Evolutionary conservation across 139 green algal genomes (phyloP).

Genomic region (Trebouxia sp.): DNA sequence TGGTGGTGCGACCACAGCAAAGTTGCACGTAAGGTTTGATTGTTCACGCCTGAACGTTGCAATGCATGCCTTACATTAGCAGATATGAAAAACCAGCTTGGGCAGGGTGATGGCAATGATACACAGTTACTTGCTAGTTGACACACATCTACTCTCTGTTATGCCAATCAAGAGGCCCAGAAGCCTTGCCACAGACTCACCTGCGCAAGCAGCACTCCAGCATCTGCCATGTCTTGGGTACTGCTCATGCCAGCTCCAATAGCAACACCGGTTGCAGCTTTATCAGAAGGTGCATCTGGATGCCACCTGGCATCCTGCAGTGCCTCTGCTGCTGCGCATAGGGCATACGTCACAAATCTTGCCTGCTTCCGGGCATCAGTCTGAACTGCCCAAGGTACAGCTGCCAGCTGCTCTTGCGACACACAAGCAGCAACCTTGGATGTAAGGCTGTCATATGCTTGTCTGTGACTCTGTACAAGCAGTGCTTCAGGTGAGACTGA

Average conservation of each 20-base stretch:
- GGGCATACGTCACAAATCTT: conserved; percentile 60
- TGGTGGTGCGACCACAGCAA: no score
- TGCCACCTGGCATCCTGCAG: conserved; percentile 66
- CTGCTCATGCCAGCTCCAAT: conserved; percentile 91
- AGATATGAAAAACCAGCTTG: no score
- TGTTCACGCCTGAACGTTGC: no score
- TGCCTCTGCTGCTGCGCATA: conserved; percentile 59
- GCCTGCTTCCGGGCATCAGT: conserved; percentile 36
- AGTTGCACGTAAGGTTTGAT: no score
- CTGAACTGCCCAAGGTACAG: conserved; percentile 12
- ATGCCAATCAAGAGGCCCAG: no score
- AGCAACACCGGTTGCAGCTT: conserved; percentile 69
- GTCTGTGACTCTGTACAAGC: conserved; percentile 35
- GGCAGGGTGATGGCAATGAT: no score
- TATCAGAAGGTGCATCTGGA: conserved; percentile 31
- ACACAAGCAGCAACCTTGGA: conserved; percentile 69
- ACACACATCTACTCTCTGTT: no score
- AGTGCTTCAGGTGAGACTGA: not conserved
- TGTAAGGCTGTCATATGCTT: conserved; percentile 48
- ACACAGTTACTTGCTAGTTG: no score
- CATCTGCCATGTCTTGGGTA: conserved; percentile 75
- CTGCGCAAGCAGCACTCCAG: conserved; percentile 57
- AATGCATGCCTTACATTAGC: no score
- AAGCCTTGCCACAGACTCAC: conserved; percentile 55
- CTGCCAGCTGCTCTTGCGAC: conserved; percentile 42